Base-by-base conservation (phyloP, 129 eudicot species). In the Cynara cardunculus region DNA sequence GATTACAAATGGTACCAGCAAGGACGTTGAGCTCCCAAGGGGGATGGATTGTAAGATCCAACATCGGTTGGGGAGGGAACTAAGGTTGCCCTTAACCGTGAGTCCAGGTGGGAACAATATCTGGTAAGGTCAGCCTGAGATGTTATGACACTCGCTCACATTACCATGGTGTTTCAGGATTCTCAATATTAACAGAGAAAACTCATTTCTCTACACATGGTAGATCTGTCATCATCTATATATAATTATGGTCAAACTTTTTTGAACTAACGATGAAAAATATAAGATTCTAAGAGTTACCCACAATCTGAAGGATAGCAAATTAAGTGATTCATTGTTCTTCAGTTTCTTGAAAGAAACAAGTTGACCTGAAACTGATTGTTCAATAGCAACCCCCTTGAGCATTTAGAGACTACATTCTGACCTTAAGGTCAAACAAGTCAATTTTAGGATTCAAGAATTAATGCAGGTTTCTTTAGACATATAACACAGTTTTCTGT, bases 351-450 rank as follows among this genome's bases (percentile, higher is more conserved):
- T 21, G 19, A 30, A 4, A 30, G 34, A 30, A 30, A 30, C 34
- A 30, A 30, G 34, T 4, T 30, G 34, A 2, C 1, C 5, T 30
- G 34, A 65, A 25, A 64, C 13, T 64, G 25, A 14, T 28, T 69
- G 30, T 64, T 69, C 73, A 69, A 30, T 13, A n/a, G 12, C 69
- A 75, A 27, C 41, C 46, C 7, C 25, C 3, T 65, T 22, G 44
- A n/a, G 61, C 61, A 49, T 14, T 49, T 56, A 18, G 24, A 56
- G 26, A 37, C 73, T 65, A 78, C 65, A 67, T 67, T 37, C 24
- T 68, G 82, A 68, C 75, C 53, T 41, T 27, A 2, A 68, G 25
- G 74, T 37, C 74, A 78, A 66, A 68, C 74, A 69, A 3, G 56
- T 79, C 76, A 69, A 69, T 27, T 28, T 56, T 8, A 69, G 16